Evolutionary conservation across 2,329 filamentous ascomycete genomes (phyloP), one percentile per base, ranked within the genome.

Genomic region (Xylariaceae sp.): DNA sequence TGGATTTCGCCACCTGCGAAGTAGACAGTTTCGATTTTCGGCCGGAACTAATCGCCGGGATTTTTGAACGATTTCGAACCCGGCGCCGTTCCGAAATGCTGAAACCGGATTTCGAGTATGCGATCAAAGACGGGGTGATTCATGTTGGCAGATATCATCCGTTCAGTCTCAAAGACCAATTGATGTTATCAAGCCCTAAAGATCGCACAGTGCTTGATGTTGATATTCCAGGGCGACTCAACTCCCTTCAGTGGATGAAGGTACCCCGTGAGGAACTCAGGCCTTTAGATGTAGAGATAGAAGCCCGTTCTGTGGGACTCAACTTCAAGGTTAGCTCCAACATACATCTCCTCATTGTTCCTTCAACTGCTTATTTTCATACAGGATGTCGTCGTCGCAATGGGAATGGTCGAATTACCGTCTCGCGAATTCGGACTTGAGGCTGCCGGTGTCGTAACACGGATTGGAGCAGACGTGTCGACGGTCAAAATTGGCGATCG

Each of bases 391-490:
- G 16, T 50, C 3, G 47, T 49, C n/a, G 52, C 44, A 7, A 42
- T 51, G 40, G 54, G 52, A 16, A 42, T 55, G n/a, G 46, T 56
- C 21, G 48, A 54, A 34, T 37, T 50, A 5, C 47, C 44, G 12
- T 35, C 22, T 8, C 42, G 52, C 5, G 39, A 50, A 19, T 44
- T 52, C n/a, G 52, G 52, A 6, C 36, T 48, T 14, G 54, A 56
- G 23, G 42, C 40, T 5, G 45, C 47, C 22, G 54, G 54, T n/a
- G 32, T 56, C 14, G 44, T 54, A 11, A 47, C 40, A 1, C 40
- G 48, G 6, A 35, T 54, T 7, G 60, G 62, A 3, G 46, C 66
- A 11, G 38, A 44, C 12, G 50, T 52, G 3, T 42, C 39, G 22
- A 33, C 47, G 17, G 4, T 53, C 14, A 42, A 46, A 33, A 45